Conservation (phyloP, 2,329 filamentous ascomycete species). For the Lomentospora prolificans region DNA sequence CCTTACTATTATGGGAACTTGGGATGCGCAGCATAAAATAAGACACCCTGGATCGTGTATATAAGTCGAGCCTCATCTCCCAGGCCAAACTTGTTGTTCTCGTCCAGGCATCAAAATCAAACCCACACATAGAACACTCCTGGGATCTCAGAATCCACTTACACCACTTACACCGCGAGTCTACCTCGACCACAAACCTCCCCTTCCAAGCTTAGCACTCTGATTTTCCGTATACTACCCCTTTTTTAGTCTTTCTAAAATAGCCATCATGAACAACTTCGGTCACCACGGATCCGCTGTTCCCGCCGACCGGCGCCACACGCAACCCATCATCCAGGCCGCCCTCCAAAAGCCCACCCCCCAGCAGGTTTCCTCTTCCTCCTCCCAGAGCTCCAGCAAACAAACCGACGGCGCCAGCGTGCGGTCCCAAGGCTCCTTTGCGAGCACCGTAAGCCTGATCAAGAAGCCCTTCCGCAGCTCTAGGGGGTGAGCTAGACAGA, state of each 20-base stretch:
- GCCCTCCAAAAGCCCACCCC: slow-evolving; percentile 12
- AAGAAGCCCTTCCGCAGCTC: neutral
- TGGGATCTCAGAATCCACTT: neutral
- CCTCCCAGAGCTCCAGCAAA: neutral
- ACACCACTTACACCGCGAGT: no score
- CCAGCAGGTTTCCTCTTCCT: neutral
- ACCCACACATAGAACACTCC: no score
- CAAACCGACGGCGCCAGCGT: neutral
- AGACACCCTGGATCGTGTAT: neutral
- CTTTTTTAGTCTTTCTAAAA: no score
- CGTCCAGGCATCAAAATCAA: neutral
- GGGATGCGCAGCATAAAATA: no score
- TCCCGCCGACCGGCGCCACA: slow-evolving; percentile 12
- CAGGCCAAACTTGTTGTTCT: neutral
- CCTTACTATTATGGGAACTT: no score
- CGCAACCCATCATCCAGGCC: slow-evolving; percentile 13
- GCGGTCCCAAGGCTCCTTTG: slow-evolving; percentile 6
- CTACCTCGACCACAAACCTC: no score
- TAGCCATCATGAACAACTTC: neutral
- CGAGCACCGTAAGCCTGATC: slow-evolving; percentile 3
- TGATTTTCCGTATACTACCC: no score
- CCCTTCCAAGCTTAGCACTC: no score
- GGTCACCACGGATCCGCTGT: neutral
- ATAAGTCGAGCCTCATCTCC: neutral
- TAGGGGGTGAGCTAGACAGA: neutral